phyloP scores from a whole-genome alignment of 1,284 basidiomycete species.

The Fistulina hepatica region DNA sequence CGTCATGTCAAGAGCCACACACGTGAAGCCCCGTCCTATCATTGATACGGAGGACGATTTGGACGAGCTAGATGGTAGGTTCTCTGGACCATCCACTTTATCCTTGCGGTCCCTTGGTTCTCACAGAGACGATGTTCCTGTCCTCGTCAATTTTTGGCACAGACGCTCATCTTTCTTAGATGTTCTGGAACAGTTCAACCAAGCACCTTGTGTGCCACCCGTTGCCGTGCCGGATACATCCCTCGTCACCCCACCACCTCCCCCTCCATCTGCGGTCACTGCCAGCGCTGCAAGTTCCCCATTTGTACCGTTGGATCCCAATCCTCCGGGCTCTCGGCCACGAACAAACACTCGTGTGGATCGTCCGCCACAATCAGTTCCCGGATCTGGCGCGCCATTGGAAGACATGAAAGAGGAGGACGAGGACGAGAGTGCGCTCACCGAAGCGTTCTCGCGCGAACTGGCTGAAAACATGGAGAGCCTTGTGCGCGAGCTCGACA shows the following conservation, averaged over 20 bases:
- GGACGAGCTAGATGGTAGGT: slow-evolving; percentile 64
- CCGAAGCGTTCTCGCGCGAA: slow-evolving; percentile 57
- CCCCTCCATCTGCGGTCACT: slow-evolving; percentile 18
- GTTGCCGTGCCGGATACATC: slow-evolving; percentile 18
- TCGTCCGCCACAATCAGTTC: slow-evolving; percentile 25
- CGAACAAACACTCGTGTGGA: slow-evolving; percentile 34
- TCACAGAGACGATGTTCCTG: not conserved
- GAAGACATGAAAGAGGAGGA: slow-evolving; percentile 23
- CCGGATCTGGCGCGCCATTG: slow-evolving; percentile 20
- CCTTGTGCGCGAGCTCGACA: slow-evolving; percentile 63
- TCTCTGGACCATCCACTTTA: too few species aligned
- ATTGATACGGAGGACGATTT: slow-evolving; percentile 50
- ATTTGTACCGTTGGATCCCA: too few species aligned
- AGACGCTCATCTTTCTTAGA: slow-evolving; percentile 28
- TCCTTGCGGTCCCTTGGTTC: too few species aligned
- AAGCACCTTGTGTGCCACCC: slow-evolving; percentile 15
- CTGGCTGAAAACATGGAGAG: slow-evolving; percentile 77
- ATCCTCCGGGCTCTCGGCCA: slow-evolving; percentile 16
- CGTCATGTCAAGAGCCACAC: too few species aligned
- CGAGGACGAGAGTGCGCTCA: slow-evolving; percentile 29
- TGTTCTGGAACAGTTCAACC: slow-evolving; percentile 42
- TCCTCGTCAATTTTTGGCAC: slow-evolving; percentile 1
- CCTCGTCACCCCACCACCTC: slow-evolving; percentile 20
- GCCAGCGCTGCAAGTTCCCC: slow-evolving; percentile 8
- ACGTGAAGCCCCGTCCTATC: too few species aligned